Base-by-base conservation (phyloP, 108 stramenopile genomes). In the Nitzschia inconspicua region DNA sequence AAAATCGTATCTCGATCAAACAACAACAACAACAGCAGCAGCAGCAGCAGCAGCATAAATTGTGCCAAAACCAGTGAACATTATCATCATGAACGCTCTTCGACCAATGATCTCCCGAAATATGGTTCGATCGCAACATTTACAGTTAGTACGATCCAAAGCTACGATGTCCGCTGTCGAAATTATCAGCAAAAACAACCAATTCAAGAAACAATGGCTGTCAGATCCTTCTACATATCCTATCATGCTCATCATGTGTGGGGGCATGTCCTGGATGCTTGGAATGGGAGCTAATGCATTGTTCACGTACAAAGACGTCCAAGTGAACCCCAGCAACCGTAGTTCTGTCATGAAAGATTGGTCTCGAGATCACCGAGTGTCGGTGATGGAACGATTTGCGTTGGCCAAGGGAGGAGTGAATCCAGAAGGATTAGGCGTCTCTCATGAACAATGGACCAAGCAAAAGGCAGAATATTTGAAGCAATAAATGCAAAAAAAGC, bases 171-270 rank as follows among this genome's bases (percentile, higher is more conserved):
- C n/a, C n/a, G n/a, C n/a, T n/a, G n/a, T n/a, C n/a, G n/a, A n/a
- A n/a, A n/a, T n/a, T n/a, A n/a, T n/a, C n/a, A n/a, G n/a, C n/a
- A n/a, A n/a, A n/a, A n/a, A n/a, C n/a, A n/a, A n/a, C n/a, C n/a
- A n/a, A n/a, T n/a, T n/a, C n/a, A n/a, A n/a, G n/a, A n/a, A n/a
- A n/a, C n/a, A n/a, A n/a, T n/a, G n/a, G n/a, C n/a, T n/a, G n/a
- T n/a, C n/a, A n/a, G n/a, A n/a, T 73, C 80, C 86, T 1, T 47
- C 68, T 13, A 72, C 76, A 11, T 88, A 88, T 43, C 86, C 86
- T 35, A 59, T 88, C 36, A 79, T 88, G 23, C 67, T 71, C 27
- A 74, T 84, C 53, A 71, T 88, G 68, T 65, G 69, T 4, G 47
- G 59, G 18, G 86, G 80, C 23, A 23, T 82, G 20, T 69, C 80